Base-by-base conservation (phyloP, 176 grass and related monocot genomes). In the Carex myosuroides region DNA sequence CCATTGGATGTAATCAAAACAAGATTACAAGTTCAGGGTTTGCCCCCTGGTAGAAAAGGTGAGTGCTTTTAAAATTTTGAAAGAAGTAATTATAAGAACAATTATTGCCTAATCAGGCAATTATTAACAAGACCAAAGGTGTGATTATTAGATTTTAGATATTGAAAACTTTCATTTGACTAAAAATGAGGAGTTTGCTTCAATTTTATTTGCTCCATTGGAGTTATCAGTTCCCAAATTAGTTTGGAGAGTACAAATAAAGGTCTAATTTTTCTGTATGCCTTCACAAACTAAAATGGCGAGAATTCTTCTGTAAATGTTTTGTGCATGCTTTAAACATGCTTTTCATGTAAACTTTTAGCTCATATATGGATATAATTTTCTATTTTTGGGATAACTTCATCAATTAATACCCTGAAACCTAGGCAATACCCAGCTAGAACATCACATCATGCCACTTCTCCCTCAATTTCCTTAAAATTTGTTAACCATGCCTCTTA, bases 1-100 rank as follows among this genome's bases (percentile, higher is more conserved):
- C 96, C 96, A 57, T 85, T 99, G 20, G 96, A 99, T 64, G 96
- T 99, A 52, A 91, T 99, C 93, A 99, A 99, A 87, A 99, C 93
- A 1, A 95, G 96, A 86, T 94, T 99, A 53, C 96, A 99, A 87
- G 96, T 99, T 7, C 91, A 92, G 75, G 96, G 96, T 56, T 89
- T 89, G n/a, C 72, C 80, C 0, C 67, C 73, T 67, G 85, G 85
- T 41, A 57, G 81, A 30, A 88, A 91, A 82, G 96, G 96, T 95
- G 62, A 53, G 59, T 22, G 37, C 16, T 62, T 84, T 50, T 80
- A 6, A 1, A 85, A 64, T 84, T 87, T 57, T 4, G 10, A 64
- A 81, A 50, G 3, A 44, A 81, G 59, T 44, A 29, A 24, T 81
- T 48, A 22, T 44, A 64, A 50, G 33, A 81, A 14, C 30, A 22